phyloP scores from a whole-genome alignment of 441 rosid genomes.

The Gossypium lobatum region DNA sequence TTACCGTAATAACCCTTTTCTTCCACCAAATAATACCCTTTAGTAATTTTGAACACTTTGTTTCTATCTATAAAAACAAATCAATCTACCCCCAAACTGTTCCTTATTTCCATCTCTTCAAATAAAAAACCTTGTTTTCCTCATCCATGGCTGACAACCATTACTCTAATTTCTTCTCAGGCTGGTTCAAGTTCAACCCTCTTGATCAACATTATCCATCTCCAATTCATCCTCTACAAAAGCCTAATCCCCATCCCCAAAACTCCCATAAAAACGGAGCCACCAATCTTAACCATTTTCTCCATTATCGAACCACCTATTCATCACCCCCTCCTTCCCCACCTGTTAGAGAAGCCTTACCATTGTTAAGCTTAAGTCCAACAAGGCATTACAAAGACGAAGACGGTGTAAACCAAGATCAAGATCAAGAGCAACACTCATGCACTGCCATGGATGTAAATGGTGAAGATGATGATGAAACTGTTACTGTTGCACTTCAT shows the following conservation, averaged over 20 bases:
- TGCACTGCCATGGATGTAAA: conserved; percentile 55
- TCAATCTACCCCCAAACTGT: conserved; percentile 31
- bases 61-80: conserved; percentile 38
- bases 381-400: conserved; percentile 25
- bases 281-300: conserved; percentile 15
- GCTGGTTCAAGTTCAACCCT: conserved; percentile 51
- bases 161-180: conserved; percentile 57
- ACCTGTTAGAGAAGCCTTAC: conserved; percentile 85
- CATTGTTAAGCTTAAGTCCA: conserved; percentile 72
- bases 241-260: conserved; percentile 13
- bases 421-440: conserved; percentile 20
- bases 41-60: neutral
- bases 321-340: conserved; percentile 61
- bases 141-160: conserved; percentile 80
- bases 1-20: neutral
- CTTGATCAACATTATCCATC: conserved; percentile 34
- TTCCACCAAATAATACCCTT: neutral
- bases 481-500: conserved; percentile 78
- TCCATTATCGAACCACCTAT: conserved; percentile 11
- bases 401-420: conserved; percentile 17
- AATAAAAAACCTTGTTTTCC: neutral
- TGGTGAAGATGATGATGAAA: conserved; percentile 21
- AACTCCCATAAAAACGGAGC: conserved; percentile 24
- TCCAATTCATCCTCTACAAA: conserved; percentile 27
- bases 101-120: conserved; percentile 3